These are phyloP conservation scores for Neopestalotiopsis rosae DNA, from an alignment of 2,329 filamentous ascomycete genomes.

Conservation along the genomic window DNA sequence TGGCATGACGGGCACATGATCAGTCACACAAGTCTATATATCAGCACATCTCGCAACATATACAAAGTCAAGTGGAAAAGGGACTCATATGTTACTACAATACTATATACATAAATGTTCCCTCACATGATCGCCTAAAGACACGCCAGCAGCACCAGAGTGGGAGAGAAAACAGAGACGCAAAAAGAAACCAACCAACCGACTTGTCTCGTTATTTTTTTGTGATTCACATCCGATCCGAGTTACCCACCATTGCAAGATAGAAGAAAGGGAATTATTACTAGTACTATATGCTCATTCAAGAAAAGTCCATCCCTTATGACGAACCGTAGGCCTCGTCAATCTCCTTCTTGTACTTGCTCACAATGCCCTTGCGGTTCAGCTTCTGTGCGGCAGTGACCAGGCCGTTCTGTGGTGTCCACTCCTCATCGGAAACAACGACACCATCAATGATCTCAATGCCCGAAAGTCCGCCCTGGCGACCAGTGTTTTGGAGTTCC, in stretches of 20 bases:
- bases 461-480: conserved; percentile 64
- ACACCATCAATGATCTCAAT: conserved; percentile 77
- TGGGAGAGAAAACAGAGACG: not conserved
- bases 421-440: conserved; percentile 74
- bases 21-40: too few species aligned
- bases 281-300: not conserved
- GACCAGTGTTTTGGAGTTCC: conserved; percentile 67
- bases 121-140: not conserved
- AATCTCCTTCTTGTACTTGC: conserved; percentile 66
- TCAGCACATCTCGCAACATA: too few species aligned
- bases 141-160: not conserved
- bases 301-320: not conserved
- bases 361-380: conserved; percentile 70
- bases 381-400: conserved; percentile 76
- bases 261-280: not conserved
- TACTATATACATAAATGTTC: not conserved
- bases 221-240: conserved; percentile 1
- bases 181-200: not conserved
- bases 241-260: not conserved
- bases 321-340: conserved; percentile 59
- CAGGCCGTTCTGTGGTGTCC: conserved; percentile 73
- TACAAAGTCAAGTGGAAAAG: not conserved
- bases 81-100: not conserved
- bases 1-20: too few species aligned
- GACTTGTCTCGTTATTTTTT: not conserved